Conservation (phyloP, 192 early-diverging fungal genomes). For the Coemansia sp. region DNA sequence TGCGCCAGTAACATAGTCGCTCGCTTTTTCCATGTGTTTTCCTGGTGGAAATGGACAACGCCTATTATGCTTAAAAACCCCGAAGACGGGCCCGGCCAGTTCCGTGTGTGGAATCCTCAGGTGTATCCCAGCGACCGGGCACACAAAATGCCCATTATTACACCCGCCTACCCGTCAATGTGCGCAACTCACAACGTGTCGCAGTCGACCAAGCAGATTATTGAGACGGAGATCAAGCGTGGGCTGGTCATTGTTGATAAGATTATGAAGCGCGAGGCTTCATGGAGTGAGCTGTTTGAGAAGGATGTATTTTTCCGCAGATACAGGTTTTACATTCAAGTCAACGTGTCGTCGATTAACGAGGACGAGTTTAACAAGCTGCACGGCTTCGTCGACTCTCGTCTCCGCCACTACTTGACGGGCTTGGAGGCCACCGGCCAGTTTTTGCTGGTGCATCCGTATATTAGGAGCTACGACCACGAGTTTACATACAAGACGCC, state of each 20-base stretch:
- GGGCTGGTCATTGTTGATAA: slow-evolving; percentile 73
- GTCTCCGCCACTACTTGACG: slow-evolving; percentile 79
- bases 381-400: slow-evolving; percentile 89
- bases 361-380: slow-evolving; percentile 75
- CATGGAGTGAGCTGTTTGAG: slow-evolving; percentile 85
- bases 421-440: slow-evolving; percentile 77
- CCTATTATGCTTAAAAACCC: slow-evolving; percentile 87
- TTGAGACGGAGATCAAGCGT: slow-evolving; percentile 79
- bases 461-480: slow-evolving; percentile 82
- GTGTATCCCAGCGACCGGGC: slow-evolving; percentile 73
- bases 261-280: slow-evolving; percentile 69
- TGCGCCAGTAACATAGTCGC: slow-evolving; percentile 81
- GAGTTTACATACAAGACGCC: slow-evolving; percentile 61
- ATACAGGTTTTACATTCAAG: slow-evolving; percentile 88
- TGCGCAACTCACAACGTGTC: slow-evolving; percentile 98
- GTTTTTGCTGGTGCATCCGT: slow-evolving; percentile 81
- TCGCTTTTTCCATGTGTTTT: slow-evolving; percentile 85
- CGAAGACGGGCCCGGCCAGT: slow-evolving; percentile 80
- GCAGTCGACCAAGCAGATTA: slow-evolving; percentile 77
- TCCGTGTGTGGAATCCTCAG: slow-evolving; percentile 95
- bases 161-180: slow-evolving; percentile 98
- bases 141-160: slow-evolving; percentile 98
- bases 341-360: slow-evolving; percentile 74
- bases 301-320: slow-evolving; percentile 82
- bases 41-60: slow-evolving; percentile 91